phyloP scores from a whole-genome alignment of 2,329 filamentous ascomycete genomes.

The Penicillium glabrum region DNA sequence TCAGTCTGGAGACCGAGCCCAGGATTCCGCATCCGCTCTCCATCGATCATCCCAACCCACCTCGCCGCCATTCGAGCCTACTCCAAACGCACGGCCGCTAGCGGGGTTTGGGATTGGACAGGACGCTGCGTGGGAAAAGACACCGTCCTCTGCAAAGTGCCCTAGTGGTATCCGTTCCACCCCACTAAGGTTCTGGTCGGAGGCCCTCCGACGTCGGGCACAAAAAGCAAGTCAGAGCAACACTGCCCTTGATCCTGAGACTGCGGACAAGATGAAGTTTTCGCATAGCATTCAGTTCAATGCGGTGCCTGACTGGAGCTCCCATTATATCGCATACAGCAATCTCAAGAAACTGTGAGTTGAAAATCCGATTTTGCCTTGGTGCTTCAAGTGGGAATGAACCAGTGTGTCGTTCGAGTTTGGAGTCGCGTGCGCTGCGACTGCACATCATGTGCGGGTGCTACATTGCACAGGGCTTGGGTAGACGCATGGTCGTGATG shows the following conservation, averaged over 20 bases:
- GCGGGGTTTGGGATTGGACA: conserved; percentile 7
- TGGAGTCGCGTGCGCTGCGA: background rate
- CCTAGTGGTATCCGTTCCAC: conserved; percentile 14
- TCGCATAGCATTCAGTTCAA: conserved; percentile 99
- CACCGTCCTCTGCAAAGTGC: conserved; percentile 3
- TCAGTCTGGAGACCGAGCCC: conserved; percentile 2
- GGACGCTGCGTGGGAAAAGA: conserved; percentile 13
- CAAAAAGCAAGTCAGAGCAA: conserved; percentile 9
- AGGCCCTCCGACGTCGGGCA: conserved; percentile 32
- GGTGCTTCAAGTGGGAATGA: background rate
- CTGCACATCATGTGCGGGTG: conserved; percentile 10
- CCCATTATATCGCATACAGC: conserved; percentile 96
- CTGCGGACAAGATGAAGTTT: conserved; percentile 95
- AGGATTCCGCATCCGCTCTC: conserved; percentile 6
- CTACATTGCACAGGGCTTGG: conserved; percentile 22
- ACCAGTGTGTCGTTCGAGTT: background rate
- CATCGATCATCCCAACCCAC: conserved; percentile 1
- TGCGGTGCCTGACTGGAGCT: conserved; percentile 99
- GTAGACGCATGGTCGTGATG: conserved; percentile 7
- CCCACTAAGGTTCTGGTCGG: conserved; percentile 32
- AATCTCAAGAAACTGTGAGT: conserved; percentile 96
- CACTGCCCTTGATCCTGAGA: conserved; percentile 37
- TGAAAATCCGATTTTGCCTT: background rate
- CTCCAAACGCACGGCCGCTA: conserved; percentile 11
- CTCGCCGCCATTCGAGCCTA: conserved; percentile 6